Conservation (phyloP, 495 filamentous ascomycete species). For the Daldinia grandis region DNA sequence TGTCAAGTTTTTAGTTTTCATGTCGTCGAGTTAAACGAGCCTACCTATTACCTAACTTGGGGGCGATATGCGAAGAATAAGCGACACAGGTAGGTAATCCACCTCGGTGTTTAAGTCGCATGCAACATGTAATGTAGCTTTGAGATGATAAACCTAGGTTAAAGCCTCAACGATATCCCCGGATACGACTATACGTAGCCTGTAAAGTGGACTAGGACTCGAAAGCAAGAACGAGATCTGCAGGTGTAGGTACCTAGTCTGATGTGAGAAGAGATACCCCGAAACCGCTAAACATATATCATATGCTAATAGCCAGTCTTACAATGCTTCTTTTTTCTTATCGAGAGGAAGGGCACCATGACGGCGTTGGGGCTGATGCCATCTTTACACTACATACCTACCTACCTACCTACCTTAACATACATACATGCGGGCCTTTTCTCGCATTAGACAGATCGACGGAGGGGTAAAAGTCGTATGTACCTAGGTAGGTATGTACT, state of each 20-base stretch:
- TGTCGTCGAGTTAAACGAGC: background rate
- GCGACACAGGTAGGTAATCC: constrained; percentile 4
- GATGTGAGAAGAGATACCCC: constrained; percentile 21
- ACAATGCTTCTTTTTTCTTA: constrained; percentile 19
- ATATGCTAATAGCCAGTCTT: constrained; percentile 11
- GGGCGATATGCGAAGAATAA: constrained; percentile 25
- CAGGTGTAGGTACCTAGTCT: constrained; percentile 19
- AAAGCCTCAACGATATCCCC: constrained; percentile 2
- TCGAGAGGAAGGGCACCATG: constrained; percentile 6
- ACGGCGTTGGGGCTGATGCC: constrained; percentile 14
- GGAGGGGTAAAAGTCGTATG: constrained; percentile 15
- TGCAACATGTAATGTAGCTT: background rate
- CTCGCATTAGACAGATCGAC: constrained; percentile 20
- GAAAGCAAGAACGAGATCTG: constrained; percentile 20
- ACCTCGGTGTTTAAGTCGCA: background rate
- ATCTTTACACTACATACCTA: no score
- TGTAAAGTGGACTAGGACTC: constrained; percentile 1
- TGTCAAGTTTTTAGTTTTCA: constrained; percentile 2
- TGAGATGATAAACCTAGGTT: background rate
- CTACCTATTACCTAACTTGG: constrained; percentile 1
- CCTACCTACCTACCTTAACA: no score
- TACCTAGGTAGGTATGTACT: constrained; percentile 3
- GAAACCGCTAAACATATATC: constrained; percentile 4
- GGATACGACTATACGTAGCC: background rate
- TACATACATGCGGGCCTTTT: constrained; percentile 32